Base-by-base conservation (phyloP, 2,329 filamentous ascomycete species). In the Paecilomyces sp. region DNA sequence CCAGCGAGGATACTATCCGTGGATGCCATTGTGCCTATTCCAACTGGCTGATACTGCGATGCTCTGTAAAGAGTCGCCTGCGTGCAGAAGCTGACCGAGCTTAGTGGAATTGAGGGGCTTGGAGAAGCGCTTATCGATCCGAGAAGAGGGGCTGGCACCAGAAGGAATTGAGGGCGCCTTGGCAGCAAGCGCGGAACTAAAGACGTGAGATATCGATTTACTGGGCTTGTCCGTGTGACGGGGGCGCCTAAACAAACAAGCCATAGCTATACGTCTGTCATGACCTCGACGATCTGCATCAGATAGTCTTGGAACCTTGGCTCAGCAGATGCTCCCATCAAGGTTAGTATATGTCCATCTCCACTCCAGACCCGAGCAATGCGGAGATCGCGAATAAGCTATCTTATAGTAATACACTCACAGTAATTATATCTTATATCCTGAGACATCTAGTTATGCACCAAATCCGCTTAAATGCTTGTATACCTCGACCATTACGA, bases 1-100 rank as follows among this genome's bases (percentile, higher is more conserved):
- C 79, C 82, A 58, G 79, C 77, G 25, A 84, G 74, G 47, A 83
- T 73, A n/a, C 65, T 56, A 50, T 75, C 71, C 5, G 73, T 62
- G 2, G 71, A 66, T 33, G 71, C 61, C 73, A 75, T 75, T 56
- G 33, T 9, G 18, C 3, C 12, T 56, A 18, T 28, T 9, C n/a
- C 22, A 18, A 30, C 15, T 57, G 30, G 24, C 31, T 57, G 31
- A 7, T 24, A n/a, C 11, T n/a, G 13, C 3, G 18, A 50, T 22
- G 33, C 11, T 28, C 18, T 57, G 18, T 24, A 28, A 13, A 25
- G 30, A 54, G 24, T 12, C 33, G 25, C n/a, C 6, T 30, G 33
- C 28, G 24, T 58, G 33, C 31, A 25, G 18, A 36, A 58, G 34
- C 56, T 36, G 11, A 30, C 56, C 24, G 25, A 6, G 25, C 25